Evolutionary conservation across 108 stramenopile species (phyloP).

Genomic region (Nitzschia sp.): DNA sequence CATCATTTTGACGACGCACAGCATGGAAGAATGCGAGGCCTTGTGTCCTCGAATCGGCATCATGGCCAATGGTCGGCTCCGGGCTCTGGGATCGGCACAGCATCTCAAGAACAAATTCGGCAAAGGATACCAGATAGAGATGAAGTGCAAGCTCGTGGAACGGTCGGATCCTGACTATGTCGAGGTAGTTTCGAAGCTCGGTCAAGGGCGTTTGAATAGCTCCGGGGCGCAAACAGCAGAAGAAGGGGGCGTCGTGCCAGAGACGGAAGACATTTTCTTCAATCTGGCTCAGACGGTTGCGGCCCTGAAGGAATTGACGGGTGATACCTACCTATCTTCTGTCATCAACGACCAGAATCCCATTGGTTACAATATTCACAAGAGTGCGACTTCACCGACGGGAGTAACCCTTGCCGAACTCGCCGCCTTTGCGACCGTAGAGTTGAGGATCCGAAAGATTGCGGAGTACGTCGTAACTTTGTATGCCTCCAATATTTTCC

Average conservation of each 20-base stretch:
- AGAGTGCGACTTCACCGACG: conserved; percentile 51
- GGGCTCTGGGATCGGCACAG: too few relatives aligned
- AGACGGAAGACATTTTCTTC: conserved; percentile 52
- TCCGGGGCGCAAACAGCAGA: conserved; percentile 18
- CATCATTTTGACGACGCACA: too few relatives aligned
- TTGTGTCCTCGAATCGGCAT: too few relatives aligned
- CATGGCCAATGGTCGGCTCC: conserved; percentile 95
- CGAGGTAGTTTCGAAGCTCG: background rate
- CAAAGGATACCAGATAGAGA: too few relatives aligned
- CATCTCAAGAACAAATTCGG: too few relatives aligned
- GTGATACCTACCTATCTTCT: conserved; percentile 51
- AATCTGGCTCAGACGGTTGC: conserved; percentile 47
- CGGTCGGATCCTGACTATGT: conserved; percentile 46
- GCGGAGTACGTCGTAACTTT: conserved; percentile 45
- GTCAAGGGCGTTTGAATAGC: conserved; percentile 60
- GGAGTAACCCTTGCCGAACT: conserved; percentile 59
- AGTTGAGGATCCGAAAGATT: conserved; percentile 64
- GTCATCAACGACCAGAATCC: conserved; percentile 51
- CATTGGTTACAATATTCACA: conserved; percentile 58
- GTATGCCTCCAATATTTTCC: conserved; percentile 58
- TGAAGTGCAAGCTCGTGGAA: conserved; percentile 38
- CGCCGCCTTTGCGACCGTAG: conserved; percentile 63
- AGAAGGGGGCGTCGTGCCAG: conserved; percentile 46
- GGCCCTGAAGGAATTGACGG: conserved; percentile 42
- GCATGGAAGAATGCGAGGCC: too few relatives aligned